phyloP scores from a whole-genome alignment of 139 green algal genomes.

The Trebouxia sp. region DNA sequence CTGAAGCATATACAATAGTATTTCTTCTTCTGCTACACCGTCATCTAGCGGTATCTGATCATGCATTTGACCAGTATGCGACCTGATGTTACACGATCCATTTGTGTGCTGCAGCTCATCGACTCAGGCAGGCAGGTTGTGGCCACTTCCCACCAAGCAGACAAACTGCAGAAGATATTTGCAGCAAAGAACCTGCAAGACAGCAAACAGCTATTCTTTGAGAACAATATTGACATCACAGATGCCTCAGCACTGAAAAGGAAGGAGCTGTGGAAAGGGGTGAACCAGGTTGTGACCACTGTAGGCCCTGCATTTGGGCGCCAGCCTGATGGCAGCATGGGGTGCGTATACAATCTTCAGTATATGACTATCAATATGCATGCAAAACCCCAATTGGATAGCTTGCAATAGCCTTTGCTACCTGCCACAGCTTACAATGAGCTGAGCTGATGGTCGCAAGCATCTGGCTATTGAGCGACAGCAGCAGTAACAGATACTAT shows the following conservation, averaged over 20 bases:
- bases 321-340: constrained; percentile 66
- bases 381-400: neutral
- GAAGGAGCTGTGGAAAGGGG: constrained; percentile 69
- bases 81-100: neutral
- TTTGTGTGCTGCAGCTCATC: constrained; percentile 52
- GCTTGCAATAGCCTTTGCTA: neutral
- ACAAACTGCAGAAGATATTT: constrained; percentile 52
- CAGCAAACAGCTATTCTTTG: constrained; percentile 66
- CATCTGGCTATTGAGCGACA: too few species aligned
- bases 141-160: constrained; percentile 57
- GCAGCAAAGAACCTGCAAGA: constrained; percentile 39
- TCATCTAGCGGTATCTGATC: neutral
- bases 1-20: too few species aligned
- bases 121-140: constrained; percentile 70
- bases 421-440: too few species aligned
- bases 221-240: constrained; percentile 73
- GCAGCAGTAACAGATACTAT: too few species aligned
- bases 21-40: neutral
- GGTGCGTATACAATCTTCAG: constrained; percentile 27
- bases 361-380: neutral
- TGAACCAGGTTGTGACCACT: constrained; percentile 69
- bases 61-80: too few species aligned
- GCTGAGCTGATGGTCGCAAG: too few species aligned
- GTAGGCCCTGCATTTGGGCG: constrained; percentile 68
- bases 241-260: constrained; percentile 56